phyloP scores from a whole-genome alignment of 2,329 filamentous ascomycete species.

The Pseudogymnoascus sp. region DNA sequence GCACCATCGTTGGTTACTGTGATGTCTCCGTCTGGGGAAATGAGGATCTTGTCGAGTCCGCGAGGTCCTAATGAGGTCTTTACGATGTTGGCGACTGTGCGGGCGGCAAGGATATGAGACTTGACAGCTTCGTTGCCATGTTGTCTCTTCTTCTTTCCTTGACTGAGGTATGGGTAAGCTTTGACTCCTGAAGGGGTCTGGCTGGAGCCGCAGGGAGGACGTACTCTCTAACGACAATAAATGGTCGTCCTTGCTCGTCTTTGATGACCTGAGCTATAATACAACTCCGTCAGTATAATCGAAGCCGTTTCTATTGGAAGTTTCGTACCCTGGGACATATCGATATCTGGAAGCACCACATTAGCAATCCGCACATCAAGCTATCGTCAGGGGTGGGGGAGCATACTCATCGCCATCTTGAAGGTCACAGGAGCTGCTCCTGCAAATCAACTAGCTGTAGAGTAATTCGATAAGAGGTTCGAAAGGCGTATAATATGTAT shows the following conservation, averaged over 20 bases:
- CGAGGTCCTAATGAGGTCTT: conserved; percentile 94
- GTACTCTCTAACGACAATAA: conserved; percentile 97
- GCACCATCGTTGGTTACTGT: conserved; percentile 99
- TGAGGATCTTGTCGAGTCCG: conserved; percentile 97
- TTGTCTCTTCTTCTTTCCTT: conserved; percentile 95
- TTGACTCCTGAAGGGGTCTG: conserved; percentile 17
- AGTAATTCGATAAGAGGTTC: conserved; percentile 8
- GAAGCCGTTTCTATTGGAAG: conserved; percentile 12
- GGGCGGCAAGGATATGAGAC: conserved; percentile 92
- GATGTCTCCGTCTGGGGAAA: conserved; percentile 97
- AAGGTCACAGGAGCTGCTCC: conserved; percentile 10
- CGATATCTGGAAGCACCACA: conserved; percentile 53
- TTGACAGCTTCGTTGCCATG: conserved; percentile 97
- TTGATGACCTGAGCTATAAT: conserved; percentile 67
- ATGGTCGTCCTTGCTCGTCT: conserved; percentile 94
- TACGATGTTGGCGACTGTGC: conserved; percentile 93
- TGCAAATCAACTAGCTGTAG: not conserved
- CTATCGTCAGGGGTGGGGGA: conserved; percentile 20
- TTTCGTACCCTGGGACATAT: conserved; percentile 69
- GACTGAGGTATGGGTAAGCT: conserved; percentile 46
- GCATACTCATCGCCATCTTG: conserved; percentile 56
- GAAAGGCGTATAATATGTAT: not conserved
- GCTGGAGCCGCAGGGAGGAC: conserved; percentile 31
- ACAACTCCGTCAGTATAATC: conserved; percentile 10
- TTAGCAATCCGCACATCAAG: conserved; percentile 9